Evolutionary conservation across 1,284 basidiomycete genomes (phyloP), one percentile per base, ranked within the genome.

Genomic region (Gymnopus androsaceus): DNA sequence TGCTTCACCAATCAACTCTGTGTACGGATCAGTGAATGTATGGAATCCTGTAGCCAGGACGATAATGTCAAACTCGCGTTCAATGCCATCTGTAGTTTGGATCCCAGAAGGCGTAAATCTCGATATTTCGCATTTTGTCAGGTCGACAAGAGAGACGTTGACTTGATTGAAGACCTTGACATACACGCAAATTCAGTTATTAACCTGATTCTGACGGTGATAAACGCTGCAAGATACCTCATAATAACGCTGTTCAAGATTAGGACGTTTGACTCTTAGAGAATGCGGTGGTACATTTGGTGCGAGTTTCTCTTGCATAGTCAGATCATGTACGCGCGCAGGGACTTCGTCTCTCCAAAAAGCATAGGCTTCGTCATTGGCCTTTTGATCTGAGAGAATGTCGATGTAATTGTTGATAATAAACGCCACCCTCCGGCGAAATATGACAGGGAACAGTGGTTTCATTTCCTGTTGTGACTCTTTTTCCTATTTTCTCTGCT

Each of bases 21-120:
- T 46, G 21, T 66, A 65, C 28, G 63, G 56, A 0, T 66, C 66
- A 1, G 66, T 65, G 19, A 66, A 45, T 6, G 61, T 62, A 52
- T 68, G 65, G 45, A 68, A 68, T 19, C 67, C 67, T 2, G 67
- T 68, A 12, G 67, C 67, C 4, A 67, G 54, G 1, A 61, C 60
- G 8, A 68, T 56, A 3, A 61, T 58, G 48, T 68, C 67, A 2
- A 68, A 50, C 34, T 63, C 62, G 40, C 65, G 66, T 28, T 61
- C 60, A 4, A 56, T 50, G 1, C 64, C 64, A 45, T 67, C 63
- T 11, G 44, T 28, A 2, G 62, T 67, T 44, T 52, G 59, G 21
- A 68, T 57, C 0, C 65, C 65, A n/a, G 59, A 58, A 9, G 50
- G 42, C 1, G 61, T 65, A 34, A 64, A 50, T 31, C 60, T 59